Conservation (phyloP, 495 filamentous ascomycete genomes). For the Penicillium soppii region DNA sequence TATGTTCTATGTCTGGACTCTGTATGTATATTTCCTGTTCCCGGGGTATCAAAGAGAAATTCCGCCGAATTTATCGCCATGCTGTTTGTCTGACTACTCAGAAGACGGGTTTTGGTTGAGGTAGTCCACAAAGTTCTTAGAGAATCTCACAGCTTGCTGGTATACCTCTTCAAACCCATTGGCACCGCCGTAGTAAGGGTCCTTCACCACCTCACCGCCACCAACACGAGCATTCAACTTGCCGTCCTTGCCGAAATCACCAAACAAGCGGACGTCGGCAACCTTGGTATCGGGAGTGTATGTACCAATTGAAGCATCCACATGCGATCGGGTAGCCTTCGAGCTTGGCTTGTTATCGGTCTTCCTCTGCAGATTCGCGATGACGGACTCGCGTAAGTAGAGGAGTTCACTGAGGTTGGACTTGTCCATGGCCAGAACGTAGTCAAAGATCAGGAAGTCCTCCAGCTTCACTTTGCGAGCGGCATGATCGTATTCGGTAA, state of each 20-base stretch:
- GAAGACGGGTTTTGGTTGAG: conserved; percentile 25
- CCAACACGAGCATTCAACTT: conserved; percentile 69
- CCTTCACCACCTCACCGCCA: conserved; percentile 72
- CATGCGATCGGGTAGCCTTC: conserved; percentile 26
- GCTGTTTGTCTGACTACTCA: background rate
- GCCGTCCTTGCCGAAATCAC: conserved; percentile 71
- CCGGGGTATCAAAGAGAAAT: conserved; percentile 14
- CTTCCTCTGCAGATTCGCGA: conserved; percentile 42
- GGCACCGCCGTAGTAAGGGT: conserved; percentile 87
- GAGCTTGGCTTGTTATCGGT: conserved; percentile 23
- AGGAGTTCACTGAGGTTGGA: conserved; percentile 74
- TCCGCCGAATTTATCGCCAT: background rate
- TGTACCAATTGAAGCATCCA: conserved; percentile 24
- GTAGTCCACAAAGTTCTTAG: conserved; percentile 67
- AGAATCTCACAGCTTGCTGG: conserved; percentile 78
- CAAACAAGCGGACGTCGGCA: conserved; percentile 74
- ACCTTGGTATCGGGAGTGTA: conserved; percentile 37
- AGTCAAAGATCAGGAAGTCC: conserved; percentile 86
- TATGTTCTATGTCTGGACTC: no score
- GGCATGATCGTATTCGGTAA: conserved; percentile 71
- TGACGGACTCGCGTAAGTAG: conserved; percentile 53
- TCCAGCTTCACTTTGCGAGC: conserved; percentile 69
- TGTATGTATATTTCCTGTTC: background rate
- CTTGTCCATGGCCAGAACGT: conserved; percentile 91
- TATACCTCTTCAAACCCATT: conserved; percentile 85